Evolutionary conservation across 2,329 filamentous ascomycete species (phyloP).

Genomic region (Sporothrix variecibatus): DNA sequence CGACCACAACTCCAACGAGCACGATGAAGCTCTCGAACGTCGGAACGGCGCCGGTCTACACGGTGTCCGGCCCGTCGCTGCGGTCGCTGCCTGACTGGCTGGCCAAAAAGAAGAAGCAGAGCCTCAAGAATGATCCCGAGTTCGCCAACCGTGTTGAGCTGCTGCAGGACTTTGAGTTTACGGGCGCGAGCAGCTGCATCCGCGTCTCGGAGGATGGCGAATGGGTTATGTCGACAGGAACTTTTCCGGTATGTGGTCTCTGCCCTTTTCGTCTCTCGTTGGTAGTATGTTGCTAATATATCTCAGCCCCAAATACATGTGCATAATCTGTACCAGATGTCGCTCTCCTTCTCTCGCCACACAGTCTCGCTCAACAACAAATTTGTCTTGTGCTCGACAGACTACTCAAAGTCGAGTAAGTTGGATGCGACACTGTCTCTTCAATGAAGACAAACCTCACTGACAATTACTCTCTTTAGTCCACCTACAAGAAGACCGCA

Average conservation of each 20-base stretch:
- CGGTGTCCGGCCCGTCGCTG: conserved; percentile 86
- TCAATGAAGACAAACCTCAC: too few relatives aligned
- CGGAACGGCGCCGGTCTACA: conserved; percentile 58
- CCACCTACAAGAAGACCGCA: conserved; percentile 88
- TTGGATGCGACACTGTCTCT: conserved; percentile 37
- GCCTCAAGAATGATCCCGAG: conserved; percentile 87
- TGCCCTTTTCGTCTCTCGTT: not conserved
- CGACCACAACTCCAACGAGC: not conserved
- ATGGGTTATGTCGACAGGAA: conserved; percentile 94
- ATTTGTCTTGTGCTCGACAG: conserved; percentile 82
- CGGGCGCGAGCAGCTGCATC: conserved; percentile 78
- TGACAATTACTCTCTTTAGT: conserved; percentile 43
- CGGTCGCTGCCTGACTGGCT: conserved; percentile 95
- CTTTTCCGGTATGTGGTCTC: conserved; percentile 54
- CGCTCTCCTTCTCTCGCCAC: conserved; percentile 90
- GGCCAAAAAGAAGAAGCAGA: conserved; percentile 82
- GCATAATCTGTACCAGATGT: conserved; percentile 91
- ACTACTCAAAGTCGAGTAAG: conserved; percentile 79
- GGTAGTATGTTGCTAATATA: not conserved
- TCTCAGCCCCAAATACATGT: conserved; percentile 74
- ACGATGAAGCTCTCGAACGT: conserved; percentile 34
- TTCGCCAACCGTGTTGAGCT: conserved; percentile 93
- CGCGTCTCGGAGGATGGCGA: conserved; percentile 92
- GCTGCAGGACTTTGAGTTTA: conserved; percentile 96
- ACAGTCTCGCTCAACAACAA: conserved; percentile 90